phyloP scores from a whole-genome alignment of 768 basidiomycete species.

The Serendipita sp. region DNA sequence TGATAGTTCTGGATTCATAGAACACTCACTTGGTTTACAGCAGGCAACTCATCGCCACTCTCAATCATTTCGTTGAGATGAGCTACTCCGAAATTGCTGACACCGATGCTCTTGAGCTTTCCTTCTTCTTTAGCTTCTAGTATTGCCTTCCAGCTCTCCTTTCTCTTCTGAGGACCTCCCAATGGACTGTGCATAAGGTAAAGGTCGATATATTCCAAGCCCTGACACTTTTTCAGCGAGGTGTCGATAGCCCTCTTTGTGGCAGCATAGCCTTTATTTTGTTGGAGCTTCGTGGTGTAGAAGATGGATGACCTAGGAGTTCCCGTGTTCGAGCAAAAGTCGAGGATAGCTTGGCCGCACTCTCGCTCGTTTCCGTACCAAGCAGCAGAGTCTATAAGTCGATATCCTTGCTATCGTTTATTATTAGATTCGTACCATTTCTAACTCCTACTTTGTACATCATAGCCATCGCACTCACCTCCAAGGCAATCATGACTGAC shows the following conservation, averaged over 20 bases:
- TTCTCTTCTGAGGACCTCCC: conserved; percentile 39
- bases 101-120: conserved; percentile 43
- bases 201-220: conserved; percentile 46
- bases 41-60: conserved; percentile 35
- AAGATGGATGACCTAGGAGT: conserved; percentile 45
- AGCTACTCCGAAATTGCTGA: conserved; percentile 43
- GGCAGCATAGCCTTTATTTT: conserved; percentile 37
- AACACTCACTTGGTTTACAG: conserved; percentile 39
- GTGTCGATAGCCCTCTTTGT: conserved; percentile 34
- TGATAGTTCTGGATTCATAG: conserved; percentile 30
- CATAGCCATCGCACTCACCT: conserved; percentile 44
- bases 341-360: conserved; percentile 43
- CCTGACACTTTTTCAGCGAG: conserved; percentile 34
- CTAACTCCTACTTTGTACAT: conserved; percentile 26
- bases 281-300: conserved; percentile 55
- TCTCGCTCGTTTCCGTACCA: conserved; percentile 54
- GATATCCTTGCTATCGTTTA: not conserved
- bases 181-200: conserved; percentile 59
- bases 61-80: conserved; percentile 41
- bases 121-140: conserved; percentile 49
- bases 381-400: conserved; percentile 27
- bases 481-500: conserved; percentile 43
- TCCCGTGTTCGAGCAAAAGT: conserved; percentile 31
- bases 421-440: not conserved
- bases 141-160: conserved; percentile 50